A percentile compares a stretch with the other conserved stretches of the same genome.
Conservation (phyloP, 106 monocot species). For the Phalaenopsis equestris region DNA sequence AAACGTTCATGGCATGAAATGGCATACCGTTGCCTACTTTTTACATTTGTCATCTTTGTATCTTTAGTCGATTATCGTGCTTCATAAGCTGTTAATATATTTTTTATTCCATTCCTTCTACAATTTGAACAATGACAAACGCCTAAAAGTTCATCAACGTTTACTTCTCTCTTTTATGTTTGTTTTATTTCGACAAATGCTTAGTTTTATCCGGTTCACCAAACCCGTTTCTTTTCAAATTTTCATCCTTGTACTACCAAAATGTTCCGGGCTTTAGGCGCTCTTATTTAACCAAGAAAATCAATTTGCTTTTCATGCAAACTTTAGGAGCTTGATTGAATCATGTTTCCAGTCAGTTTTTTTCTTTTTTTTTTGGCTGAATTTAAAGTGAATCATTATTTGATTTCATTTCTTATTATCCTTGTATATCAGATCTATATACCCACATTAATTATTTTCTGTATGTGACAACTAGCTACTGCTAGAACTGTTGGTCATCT, state of each 20-base stretch:
- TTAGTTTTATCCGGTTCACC: background rate
- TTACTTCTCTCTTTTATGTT: background rate
- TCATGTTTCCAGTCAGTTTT: background rate
- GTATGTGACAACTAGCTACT: conserved; percentile 48
- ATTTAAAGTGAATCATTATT: background rate
- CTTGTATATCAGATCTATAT: background rate
- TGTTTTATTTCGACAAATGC: background rate
- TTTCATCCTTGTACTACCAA: background rate
- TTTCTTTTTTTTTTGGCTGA: background rate
- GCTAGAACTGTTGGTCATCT: conserved; percentile 94
- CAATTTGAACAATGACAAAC: background rate
- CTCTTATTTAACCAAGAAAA: background rate
- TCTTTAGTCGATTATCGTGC: no score
- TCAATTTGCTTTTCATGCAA: background rate
- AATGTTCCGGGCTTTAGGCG: background rate
- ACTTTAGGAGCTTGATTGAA: background rate
- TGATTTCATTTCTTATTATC: background rate
- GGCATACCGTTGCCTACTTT: no score
- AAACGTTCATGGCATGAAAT: no score
- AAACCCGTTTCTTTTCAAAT: background rate
- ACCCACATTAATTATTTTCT: background rate
- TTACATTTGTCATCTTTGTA: no score
- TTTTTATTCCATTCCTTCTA: background rate
- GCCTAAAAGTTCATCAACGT: background rate
- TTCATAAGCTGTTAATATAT: background rate